phyloP scores from a whole-genome alignment of 2,329 filamentous ascomycete genomes.

The Fusarium compactum region DNA sequence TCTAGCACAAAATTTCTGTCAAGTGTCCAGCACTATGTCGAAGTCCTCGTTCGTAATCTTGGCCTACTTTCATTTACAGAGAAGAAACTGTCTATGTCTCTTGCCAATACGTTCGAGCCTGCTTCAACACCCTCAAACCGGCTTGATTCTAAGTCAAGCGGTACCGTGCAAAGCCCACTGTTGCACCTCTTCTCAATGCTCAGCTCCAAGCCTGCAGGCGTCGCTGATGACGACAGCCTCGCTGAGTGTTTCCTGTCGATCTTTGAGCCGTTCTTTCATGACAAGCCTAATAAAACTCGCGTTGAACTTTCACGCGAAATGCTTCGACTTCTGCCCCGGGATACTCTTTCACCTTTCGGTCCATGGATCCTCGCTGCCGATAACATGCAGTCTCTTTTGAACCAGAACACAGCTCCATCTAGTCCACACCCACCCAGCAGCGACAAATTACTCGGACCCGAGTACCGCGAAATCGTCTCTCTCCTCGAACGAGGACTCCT shows the following conservation, averaged over 20 bases:
- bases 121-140: constrained; percentile 76
- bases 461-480: constrained; percentile 76
- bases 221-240: constrained; percentile 61
- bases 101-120: constrained; percentile 69
- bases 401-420: constrained; percentile 43
- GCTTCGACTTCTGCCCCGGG: constrained; percentile 61
- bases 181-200: constrained; percentile 75
- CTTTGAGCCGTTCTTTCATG: constrained; percentile 69
- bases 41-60: constrained; percentile 63
- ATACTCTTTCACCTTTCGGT: constrained; percentile 60
- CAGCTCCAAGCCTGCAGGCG: constrained; percentile 61
- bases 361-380: constrained; percentile 65
- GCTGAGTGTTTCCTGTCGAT: constrained; percentile 62
- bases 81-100: constrained; percentile 65
- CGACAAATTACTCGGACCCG: constrained; percentile 68
- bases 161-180: constrained; percentile 68
- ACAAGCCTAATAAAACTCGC: constrained; percentile 59
- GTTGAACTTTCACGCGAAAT: constrained; percentile 64
- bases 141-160: constrained; percentile 63
- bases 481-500: constrained; percentile 74
- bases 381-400: constrained; percentile 58
- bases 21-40: constrained; percentile 64
- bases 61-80: constrained; percentile 73
- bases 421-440: constrained; percentile 42
- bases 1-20: constrained; percentile 64